A percentile compares a stretch with the other conserved stretches of the same genome.
phyloP scores from a whole-genome alignment of 2,329 filamentous ascomycete species.

The Aspergillus sp. region DNA sequence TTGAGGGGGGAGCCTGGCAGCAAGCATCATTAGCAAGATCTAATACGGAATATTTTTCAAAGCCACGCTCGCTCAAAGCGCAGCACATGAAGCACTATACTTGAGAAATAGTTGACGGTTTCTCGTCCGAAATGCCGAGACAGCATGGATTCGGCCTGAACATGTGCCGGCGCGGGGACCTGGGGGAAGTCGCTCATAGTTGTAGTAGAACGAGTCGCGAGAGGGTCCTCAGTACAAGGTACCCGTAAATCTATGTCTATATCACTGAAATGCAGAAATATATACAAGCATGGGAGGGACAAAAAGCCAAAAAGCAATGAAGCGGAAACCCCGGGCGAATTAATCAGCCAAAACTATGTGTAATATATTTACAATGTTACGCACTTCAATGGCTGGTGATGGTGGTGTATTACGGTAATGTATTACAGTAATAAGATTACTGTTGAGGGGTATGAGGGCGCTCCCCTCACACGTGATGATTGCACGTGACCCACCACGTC shows the following conservation, averaged over 20 bases:
- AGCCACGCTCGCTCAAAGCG: not conserved
- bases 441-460: constrained; percentile 6
- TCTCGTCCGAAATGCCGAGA: constrained; percentile 43
- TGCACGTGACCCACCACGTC: constrained; percentile 3
- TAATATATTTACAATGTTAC: constrained; percentile 2
- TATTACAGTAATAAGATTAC: constrained; percentile 7
- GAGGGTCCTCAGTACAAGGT: too few relatives aligned
- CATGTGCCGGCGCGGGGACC: constrained; percentile 52
- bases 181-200: constrained; percentile 24
- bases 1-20: constrained; percentile 41
- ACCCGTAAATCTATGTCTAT: too few relatives aligned
- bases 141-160: constrained; percentile 50
- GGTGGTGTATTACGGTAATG: constrained; percentile 4
- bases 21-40: not conserved
- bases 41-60: not conserved
- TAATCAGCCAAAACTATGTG: constrained; percentile 1
- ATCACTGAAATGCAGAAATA: too few relatives aligned
- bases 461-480: constrained; percentile 22
- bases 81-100: constrained; percentile 19
- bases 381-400: not conserved
- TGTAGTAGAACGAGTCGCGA: not conserved
- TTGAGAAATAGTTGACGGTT: constrained; percentile 45
- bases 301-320: not conserved
- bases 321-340: not conserved
- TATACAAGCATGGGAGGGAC: too few relatives aligned